phyloP scores from a whole-genome alignment of 371 early-diverging fungal genomes.

The Mortierella sp. region DNA sequence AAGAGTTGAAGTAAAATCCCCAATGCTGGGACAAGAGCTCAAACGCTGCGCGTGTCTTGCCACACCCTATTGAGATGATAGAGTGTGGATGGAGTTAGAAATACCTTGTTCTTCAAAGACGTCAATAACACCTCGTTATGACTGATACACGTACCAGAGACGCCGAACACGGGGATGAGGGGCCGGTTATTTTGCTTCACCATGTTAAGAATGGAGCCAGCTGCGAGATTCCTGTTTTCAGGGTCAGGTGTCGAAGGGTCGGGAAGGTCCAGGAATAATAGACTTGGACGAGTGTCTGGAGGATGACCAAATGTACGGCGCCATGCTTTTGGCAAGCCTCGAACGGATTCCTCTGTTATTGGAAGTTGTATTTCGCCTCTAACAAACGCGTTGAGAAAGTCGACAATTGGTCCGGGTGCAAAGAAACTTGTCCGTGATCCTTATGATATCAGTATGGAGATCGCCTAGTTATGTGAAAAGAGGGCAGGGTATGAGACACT shows the following conservation, averaged over 20 bases:
- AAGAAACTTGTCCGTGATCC: slow-evolving; percentile 19
- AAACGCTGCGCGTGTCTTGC: slow-evolving; percentile 25
- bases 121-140: neutral
- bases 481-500: neutral
- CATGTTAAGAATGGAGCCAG: slow-evolving; percentile 17
- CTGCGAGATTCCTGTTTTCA: neutral
- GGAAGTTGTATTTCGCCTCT: neutral
- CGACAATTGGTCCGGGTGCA: slow-evolving; percentile 8
- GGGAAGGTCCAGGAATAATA: slow-evolving; percentile 15
- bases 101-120: neutral
- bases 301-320: neutral
- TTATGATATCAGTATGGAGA: slow-evolving; percentile 25
- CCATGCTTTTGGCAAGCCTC: slow-evolving; percentile 30
- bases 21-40: slow-evolving; percentile 33
- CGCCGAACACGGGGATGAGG: slow-evolving; percentile 9
- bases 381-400: slow-evolving; percentile 19
- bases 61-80: slow-evolving; percentile 17
- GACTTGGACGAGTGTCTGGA: neutral
- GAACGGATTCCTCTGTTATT: no score
- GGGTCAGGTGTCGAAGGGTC: neutral
- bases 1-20: slow-evolving; percentile 33
- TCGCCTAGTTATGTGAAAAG: slow-evolving; percentile 15
- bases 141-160: neutral
- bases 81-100: neutral
- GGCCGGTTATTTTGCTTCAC: neutral